Conservation (phyloP, 257 asterid species). For the Buddleja alternifolia region DNA sequence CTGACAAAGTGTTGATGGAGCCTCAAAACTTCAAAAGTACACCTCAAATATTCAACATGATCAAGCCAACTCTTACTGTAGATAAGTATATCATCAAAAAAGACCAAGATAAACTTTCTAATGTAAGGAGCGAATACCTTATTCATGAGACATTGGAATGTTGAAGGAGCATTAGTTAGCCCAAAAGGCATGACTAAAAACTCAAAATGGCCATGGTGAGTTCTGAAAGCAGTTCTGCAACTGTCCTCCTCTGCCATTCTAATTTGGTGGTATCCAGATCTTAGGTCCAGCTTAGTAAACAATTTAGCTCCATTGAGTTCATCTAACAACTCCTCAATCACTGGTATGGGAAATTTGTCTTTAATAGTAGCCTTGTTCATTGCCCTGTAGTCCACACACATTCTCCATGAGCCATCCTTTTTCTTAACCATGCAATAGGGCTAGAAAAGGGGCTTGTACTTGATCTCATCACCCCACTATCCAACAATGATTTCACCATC, state of each 20-base stretch:
- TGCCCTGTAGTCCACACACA: background rate
- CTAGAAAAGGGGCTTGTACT: too few species aligned
- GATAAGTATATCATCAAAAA: constrained; percentile 25
- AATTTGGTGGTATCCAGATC: background rate
- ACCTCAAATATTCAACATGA: background rate
- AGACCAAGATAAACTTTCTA: background rate
- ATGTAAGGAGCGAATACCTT: background rate
- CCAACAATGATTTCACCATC: too few species aligned
- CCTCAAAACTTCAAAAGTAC: background rate
- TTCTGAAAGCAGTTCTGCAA: background rate
- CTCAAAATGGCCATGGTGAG: background rate
- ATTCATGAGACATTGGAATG: constrained; percentile 21
- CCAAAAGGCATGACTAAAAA: background rate
- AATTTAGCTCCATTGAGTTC: background rate
- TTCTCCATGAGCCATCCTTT: too few species aligned
- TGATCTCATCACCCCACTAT: too few species aligned
- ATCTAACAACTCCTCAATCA: background rate
- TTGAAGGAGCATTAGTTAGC: constrained; percentile 16
- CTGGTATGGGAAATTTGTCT: background rate
- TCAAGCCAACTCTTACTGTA: background rate
- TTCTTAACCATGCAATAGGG: too few species aligned
- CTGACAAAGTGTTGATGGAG: background rate
- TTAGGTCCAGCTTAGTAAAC: background rate
- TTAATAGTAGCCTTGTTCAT: too few species aligned
- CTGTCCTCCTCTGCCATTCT: background rate